Conservation (phyloP, 768 basidiomycete genomes). For the Hericium erinaceus region DNA sequence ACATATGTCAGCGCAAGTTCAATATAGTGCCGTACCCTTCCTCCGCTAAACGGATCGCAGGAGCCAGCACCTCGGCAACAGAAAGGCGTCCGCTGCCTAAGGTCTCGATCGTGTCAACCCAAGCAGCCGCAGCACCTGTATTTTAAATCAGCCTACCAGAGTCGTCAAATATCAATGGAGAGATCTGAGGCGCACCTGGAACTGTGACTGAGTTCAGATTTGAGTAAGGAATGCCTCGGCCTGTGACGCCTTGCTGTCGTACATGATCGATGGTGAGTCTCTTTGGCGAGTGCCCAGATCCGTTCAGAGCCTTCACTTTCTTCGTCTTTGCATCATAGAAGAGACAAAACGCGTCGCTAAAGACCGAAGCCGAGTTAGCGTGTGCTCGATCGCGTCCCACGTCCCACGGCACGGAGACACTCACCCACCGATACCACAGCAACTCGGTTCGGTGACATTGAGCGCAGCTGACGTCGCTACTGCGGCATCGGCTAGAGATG, state of each 20-base stretch:
- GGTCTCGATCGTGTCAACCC: conserved; percentile 80
- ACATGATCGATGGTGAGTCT: conserved; percentile 70
- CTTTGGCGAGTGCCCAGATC: conserved; percentile 80
- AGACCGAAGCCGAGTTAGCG: too few relatives aligned
- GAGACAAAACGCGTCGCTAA: conserved; percentile 84
- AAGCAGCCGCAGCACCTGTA: conserved; percentile 86
- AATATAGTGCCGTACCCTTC: conserved; percentile 49
- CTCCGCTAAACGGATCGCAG: conserved; percentile 87
- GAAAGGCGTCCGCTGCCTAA: conserved; percentile 71
- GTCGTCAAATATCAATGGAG: not conserved
- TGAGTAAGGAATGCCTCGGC: conserved; percentile 58
- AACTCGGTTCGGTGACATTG: conserved; percentile 85
- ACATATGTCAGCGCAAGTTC: not conserved
- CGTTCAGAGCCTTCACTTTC: conserved; percentile 82
- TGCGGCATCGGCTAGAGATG: conserved; percentile 71
- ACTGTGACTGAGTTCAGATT: conserved; percentile 91
- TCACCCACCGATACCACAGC: conserved; percentile 88
- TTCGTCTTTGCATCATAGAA: conserved; percentile 83
- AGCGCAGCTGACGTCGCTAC: conserved; percentile 89
- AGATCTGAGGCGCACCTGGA: conserved; percentile 38
- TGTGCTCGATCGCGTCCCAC: not conserved
- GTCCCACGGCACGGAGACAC: conserved; percentile 9
- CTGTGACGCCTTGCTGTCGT: conserved; percentile 57
- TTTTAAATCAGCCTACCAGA: conserved; percentile 5
- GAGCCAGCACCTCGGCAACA: conserved; percentile 67